Conservation (phyloP, 768 basidiomycete species). For the Russula compacta region DNA sequence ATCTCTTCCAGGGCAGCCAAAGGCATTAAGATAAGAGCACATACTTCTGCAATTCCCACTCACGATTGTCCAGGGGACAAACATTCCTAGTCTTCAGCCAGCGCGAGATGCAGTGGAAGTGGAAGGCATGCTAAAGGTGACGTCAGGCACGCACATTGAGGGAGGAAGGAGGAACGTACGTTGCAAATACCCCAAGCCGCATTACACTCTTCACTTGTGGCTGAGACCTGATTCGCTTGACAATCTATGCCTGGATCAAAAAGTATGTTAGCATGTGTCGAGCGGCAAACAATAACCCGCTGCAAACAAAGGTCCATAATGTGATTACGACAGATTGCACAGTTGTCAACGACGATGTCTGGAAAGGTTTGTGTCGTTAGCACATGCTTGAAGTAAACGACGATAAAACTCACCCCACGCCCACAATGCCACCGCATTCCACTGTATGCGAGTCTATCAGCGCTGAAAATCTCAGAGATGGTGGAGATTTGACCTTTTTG, state of each 20-base stretch:
- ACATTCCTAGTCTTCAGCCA: slow-evolving; percentile 99
- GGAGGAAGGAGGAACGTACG: slow-evolving; percentile 36
- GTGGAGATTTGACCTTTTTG: slow-evolving; percentile 70
- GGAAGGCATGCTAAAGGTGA: slow-evolving; percentile 80
- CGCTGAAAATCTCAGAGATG: neutral
- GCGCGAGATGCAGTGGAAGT: slow-evolving; percentile 98
- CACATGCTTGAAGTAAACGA: neutral
- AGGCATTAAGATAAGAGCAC: slow-evolving; percentile 25
- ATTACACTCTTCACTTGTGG: slow-evolving; percentile 93
- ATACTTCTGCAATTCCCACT: slow-evolving; percentile 96
- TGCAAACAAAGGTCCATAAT: slow-evolving; percentile 98
- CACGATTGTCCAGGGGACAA: slow-evolving; percentile 89
- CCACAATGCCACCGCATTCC: slow-evolving; percentile 98
- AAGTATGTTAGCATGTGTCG: neutral
- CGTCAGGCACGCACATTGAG: neutral
- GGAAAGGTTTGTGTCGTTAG: slow-evolving; percentile 1
- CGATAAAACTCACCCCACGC: slow-evolving; percentile 71
- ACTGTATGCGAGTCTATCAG: slow-evolving; percentile 41
- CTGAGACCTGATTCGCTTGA: slow-evolving; percentile 97
- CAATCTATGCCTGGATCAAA: slow-evolving; percentile 83
- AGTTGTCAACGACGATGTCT: slow-evolving; percentile 99
- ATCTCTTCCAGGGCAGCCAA: neutral
- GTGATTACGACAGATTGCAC: slow-evolving; percentile 98
- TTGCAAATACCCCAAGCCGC: slow-evolving; percentile 99
- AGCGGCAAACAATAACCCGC: neutral